Base-by-base conservation (phyloP, 2,329 filamentous ascomycete species). In the Albifimbria verrucaria region DNA sequence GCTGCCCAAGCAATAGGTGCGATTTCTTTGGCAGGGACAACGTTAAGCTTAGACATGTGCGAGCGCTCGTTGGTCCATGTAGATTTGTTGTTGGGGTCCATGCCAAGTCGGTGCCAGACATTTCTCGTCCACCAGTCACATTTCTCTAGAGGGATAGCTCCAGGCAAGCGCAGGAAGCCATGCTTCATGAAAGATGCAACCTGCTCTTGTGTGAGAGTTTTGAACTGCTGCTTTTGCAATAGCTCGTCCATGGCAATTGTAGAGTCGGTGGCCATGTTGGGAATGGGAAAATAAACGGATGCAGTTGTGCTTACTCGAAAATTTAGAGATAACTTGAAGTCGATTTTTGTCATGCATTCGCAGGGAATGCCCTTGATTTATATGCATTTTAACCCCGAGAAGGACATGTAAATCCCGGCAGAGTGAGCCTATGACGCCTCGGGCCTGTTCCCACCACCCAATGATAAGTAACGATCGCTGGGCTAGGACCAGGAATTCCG, bases 1-100 rank as follows among this genome's bases (percentile, higher is more conserved):
- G 83, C 85, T 0, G 75, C 70, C 85, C 85, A 89, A 3, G 83
- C 86, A 55, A 80, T 80, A 0, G 86, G 86, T 0, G 86, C 81
- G 59, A 88, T 84, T 0, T 71, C 69, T 2, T 75, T 70, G 42
- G 79, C 78, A 53, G 77, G 69, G 55, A 85, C 82, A 36, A 69
- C 65, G 20, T 70, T 73, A 67, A 86, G 84, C 24, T 69, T 71
- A 0, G 84, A 84, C 85, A 89, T 88, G 70, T 89, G 83, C 51
- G 74, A 82, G 45, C 82, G 77, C 58, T 81, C 77, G 3, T 70
- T 72, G n/a, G 73, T 76, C 87, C 87, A 89, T 25, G 86, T 89
- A 2, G 76, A 75, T 64, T 81, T 82, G 68, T 89, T 83, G 3
- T 76, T 74, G 0, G 84, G 78, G 44, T 80, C 79, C 77, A 87